phyloP scores from a whole-genome alignment of 2,329 filamentous ascomycete genomes.

The Cercospora sp. region DNA sequence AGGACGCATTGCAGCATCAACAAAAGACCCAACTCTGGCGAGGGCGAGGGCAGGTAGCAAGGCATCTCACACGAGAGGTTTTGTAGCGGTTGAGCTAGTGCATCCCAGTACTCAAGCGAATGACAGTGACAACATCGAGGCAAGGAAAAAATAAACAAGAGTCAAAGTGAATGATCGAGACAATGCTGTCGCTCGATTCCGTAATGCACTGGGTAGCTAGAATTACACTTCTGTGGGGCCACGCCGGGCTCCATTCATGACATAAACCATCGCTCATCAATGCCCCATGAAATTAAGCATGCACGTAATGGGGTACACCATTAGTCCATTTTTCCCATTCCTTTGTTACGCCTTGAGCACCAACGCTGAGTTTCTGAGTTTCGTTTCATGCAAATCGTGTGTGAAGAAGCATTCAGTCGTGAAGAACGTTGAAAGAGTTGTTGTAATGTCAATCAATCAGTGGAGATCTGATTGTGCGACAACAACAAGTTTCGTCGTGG shows the following conservation, averaged over 20 bases:
- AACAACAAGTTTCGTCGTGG: neutral
- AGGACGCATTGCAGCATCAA: no score
- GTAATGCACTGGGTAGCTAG: neutral
- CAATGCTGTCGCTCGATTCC: neutral
- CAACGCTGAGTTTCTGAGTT: constrained; percentile 14
- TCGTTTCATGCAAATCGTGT: constrained; percentile 19
- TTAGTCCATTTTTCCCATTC: constrained; percentile 16
- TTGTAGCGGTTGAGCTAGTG: no score
- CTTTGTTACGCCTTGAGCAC: constrained; percentile 27
- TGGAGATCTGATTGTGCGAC: neutral
- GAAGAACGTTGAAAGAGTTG: neutral
- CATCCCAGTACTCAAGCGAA: no score
- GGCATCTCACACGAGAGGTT: no score
- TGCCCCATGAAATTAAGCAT: constrained; percentile 19
- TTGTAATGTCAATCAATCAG: neutral
- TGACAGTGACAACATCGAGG: neutral
- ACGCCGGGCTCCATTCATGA: constrained; percentile 16
- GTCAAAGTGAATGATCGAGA: neutral
- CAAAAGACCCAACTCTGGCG: no score
- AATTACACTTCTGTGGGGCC: constrained; percentile 7
- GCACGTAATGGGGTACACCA: constrained; percentile 29
- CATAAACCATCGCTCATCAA: constrained; percentile 20
- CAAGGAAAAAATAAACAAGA: neutral
- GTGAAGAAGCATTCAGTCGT: constrained; percentile 16
- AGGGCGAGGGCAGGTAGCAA: no score